Evolutionary conservation across 495 filamentous ascomycete species (phyloP).

Genomic region (Physcia stellaris): DNA sequence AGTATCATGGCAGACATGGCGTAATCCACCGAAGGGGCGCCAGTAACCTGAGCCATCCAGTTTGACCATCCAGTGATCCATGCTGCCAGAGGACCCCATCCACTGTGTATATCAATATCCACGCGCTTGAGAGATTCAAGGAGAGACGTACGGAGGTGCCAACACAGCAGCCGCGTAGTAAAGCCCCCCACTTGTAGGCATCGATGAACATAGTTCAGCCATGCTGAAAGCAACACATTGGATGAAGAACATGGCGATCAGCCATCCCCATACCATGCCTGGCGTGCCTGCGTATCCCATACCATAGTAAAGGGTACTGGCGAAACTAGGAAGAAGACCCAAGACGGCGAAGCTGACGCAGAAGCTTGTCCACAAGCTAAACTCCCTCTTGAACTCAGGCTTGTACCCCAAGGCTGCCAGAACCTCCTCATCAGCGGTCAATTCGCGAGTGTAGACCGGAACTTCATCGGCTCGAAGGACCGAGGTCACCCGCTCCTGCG

Average conservation of each 20-base stretch:
- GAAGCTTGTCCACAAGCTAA: constrained; percentile 72
- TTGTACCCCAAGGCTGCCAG: constrained; percentile 63
- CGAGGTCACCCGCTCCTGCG: constrained; percentile 50
- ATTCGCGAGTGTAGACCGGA: constrained; percentile 38
- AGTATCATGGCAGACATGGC: constrained; percentile 58
- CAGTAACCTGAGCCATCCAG: constrained; percentile 59
- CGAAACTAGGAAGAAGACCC: constrained; percentile 61
- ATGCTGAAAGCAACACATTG: constrained; percentile 56
- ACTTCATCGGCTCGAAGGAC: constrained; percentile 52
- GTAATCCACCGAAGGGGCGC: constrained; percentile 53
- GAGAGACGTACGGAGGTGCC: too few relatives aligned
- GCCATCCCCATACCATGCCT: constrained; percentile 77
- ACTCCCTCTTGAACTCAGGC: constrained; percentile 71
- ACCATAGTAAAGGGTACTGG: constrained; percentile 62
- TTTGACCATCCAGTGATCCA: constrained; percentile 64
- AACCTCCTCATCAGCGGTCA: constrained; percentile 49
- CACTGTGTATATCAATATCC: constrained; percentile 29
- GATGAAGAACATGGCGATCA: constrained; percentile 62
- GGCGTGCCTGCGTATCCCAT: constrained; percentile 73
- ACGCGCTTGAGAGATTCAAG: too few relatives aligned
- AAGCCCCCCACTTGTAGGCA: constrained; percentile 61
- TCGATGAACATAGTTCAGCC: constrained; percentile 53
- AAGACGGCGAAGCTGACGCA: constrained; percentile 67
- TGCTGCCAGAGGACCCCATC: constrained; percentile 54
- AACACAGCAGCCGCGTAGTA: constrained; percentile 71